Conservation (phyloP, 2,329 filamentous ascomycete genomes). For the Colletotrichum falcatum region DNA sequence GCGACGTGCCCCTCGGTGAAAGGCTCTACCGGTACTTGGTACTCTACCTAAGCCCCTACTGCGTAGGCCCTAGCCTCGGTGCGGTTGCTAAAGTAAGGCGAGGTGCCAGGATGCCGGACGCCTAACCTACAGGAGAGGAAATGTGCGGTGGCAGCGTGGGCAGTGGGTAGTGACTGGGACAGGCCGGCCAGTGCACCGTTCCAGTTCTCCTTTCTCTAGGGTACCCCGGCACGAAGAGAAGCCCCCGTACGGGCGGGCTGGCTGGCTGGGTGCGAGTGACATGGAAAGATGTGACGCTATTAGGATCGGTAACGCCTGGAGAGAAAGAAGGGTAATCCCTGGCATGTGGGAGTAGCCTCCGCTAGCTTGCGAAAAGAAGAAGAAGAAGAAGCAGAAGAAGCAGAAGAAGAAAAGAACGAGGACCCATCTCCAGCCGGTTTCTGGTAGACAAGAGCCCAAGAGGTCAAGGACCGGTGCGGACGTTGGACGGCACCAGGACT, state of each 20-base stretch:
- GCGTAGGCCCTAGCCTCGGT: constrained; percentile 13
- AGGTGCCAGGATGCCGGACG: not conserved
- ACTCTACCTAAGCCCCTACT: not conserved
- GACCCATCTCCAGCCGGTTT: not conserved
- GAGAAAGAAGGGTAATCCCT: constrained; percentile 13
- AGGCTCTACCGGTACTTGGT: too few species aligned
- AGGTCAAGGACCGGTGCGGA: too few species aligned
- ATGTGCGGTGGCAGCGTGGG: constrained; percentile 5
- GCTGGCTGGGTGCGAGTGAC: not conserved
- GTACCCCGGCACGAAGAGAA: too few species aligned
- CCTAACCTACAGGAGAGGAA: constrained; percentile 2
- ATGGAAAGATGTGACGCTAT: not conserved
- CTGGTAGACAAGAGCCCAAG: not conserved
- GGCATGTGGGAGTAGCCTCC: not conserved
- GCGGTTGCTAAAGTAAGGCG: not conserved
- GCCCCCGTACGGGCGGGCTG: not conserved
- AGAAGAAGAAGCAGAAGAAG: too few species aligned
- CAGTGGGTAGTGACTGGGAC: constrained; percentile 2
- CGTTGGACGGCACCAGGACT: too few species aligned
- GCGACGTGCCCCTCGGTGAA: constrained; percentile 23
- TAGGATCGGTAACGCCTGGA: constrained; percentile 16
- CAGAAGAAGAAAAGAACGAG: not conserved
- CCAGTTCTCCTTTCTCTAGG: not conserved
- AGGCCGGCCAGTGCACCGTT: constrained; percentile 5
- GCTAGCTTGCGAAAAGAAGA: not conserved